These are phyloP conservation scores for Fusarium sp. DNA, from an alignment of 2,329 filamentous ascomycete genomes.

Conservation along the genomic window DNA sequence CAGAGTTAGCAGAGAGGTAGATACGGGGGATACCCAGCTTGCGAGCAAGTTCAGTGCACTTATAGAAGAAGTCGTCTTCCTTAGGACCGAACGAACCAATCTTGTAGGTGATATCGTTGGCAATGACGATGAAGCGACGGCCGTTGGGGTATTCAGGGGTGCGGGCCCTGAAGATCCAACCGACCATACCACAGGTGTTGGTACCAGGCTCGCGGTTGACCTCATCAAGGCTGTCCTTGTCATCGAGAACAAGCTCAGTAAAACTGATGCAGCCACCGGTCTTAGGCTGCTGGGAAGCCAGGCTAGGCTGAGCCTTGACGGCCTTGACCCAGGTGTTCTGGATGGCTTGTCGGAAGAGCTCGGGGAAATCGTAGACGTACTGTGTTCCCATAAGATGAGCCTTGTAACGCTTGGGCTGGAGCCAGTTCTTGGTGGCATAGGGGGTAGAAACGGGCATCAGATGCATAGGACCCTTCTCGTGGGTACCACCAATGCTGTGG, in stretches of 20 bases:
- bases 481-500: constrained; percentile 95
- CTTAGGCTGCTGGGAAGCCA: constrained; percentile 83
- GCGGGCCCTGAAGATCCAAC: constrained; percentile 93
- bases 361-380: constrained; percentile 99
- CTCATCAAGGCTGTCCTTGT: constrained; percentile 89
- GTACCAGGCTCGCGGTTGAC: constrained; percentile 94
- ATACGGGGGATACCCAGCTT: constrained; percentile 96
- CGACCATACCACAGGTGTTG: constrained; percentile 98
- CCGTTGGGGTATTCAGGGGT: constrained; percentile 96
- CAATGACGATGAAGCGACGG: constrained; percentile 92
- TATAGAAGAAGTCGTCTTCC: constrained; percentile 98
- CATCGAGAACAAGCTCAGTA: constrained; percentile 93
- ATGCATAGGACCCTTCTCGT: constrained; percentile 95
- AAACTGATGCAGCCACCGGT: constrained; percentile 93
- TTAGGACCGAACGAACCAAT: constrained; percentile 97
- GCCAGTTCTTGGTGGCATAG: constrained; percentile 97
- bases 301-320: constrained; percentile 74
- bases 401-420: constrained; percentile 99
- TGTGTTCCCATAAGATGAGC: constrained; percentile 99
- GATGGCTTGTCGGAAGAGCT: constrained; percentile 97
- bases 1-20: constrained; percentile 98
- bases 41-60: constrained; percentile 95
- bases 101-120: constrained; percentile 99
- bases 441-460: constrained; percentile 89
- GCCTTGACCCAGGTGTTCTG: constrained; percentile 92